A percentile compares a stretch with the other conserved stretches of the same genome.
Evolutionary conservation across 257 asterid species (phyloP).

Genomic region (Hygrophila difformis): DNA sequence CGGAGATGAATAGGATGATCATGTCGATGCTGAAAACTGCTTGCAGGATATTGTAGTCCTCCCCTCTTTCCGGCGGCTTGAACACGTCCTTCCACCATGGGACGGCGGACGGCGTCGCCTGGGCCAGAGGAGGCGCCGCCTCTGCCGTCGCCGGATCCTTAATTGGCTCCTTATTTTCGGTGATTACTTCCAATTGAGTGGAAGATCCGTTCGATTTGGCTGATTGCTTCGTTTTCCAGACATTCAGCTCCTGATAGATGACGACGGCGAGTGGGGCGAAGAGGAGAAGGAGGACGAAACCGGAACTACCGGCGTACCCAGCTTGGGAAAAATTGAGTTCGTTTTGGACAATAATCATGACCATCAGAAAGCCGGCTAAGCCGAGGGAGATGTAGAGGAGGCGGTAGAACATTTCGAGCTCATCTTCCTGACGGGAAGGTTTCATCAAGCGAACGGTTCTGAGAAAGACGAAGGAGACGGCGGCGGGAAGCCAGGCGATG

Average conservation of each 20-base stretch:
- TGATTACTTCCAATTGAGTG: background rate
- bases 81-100: constrained; percentile 20
- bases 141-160: background rate
- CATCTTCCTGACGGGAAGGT: background rate
- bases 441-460: constrained; percentile 14
- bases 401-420: constrained; percentile 13
- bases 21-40: constrained; percentile 44
- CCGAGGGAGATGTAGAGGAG: constrained; percentile 20
- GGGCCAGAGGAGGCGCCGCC: no score
- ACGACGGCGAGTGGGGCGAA: constrained; percentile 25
- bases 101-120: background rate
- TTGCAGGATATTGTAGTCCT: constrained; percentile 43
- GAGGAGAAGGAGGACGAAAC: constrained; percentile 14
- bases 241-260: constrained; percentile 17
- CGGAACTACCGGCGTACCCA: constrained; percentile 15
- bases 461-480: constrained; percentile 23
- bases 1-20: constrained; percentile 29
- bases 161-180: background rate
- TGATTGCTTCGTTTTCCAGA: constrained; percentile 16
- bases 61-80: constrained; percentile 36
- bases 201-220: background rate
- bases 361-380: constrained; percentile 32
- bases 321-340: background rate
- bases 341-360: constrained; percentile 24
- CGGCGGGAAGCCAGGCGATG: constrained; percentile 45